phyloP scores from a whole-genome alignment of 176 grass and related monocot genomes.

The Phoenix roebelenii region DNA sequence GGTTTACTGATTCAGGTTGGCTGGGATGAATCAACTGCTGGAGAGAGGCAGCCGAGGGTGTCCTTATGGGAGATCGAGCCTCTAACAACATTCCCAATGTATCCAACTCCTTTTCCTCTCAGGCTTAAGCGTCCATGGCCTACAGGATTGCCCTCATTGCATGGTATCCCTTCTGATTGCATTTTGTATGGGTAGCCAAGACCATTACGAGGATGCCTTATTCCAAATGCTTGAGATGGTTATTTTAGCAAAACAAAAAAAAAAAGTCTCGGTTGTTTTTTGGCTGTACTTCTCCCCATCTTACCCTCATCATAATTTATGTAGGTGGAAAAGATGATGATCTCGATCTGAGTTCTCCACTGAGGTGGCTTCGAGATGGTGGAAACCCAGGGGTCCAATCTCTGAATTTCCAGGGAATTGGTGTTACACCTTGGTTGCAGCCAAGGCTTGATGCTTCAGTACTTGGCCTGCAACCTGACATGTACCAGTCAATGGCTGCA shows the following conservation, averaged over 20 bases:
- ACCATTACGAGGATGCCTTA: too few species aligned
- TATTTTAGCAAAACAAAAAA: too few species aligned
- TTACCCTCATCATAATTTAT: conserved; percentile 13
- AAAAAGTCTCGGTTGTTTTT: not conserved
- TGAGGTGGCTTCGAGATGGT: conserved; percentile 83
- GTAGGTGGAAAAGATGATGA: conserved; percentile 82
- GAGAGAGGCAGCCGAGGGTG: conserved; percentile 66
- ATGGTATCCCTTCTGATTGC: conserved; percentile 34
- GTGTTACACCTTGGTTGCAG: conserved; percentile 73
- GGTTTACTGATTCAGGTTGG: conserved; percentile 47
- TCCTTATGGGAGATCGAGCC: conserved; percentile 85
- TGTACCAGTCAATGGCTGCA: conserved; percentile 53
- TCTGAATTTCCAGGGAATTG: conserved; percentile 67
- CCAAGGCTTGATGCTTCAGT: conserved; percentile 56
- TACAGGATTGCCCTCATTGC: conserved; percentile 70
- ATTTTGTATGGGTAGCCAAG: not conserved
- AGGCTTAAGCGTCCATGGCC: conserved; percentile 98
- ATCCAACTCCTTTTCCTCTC: conserved; percentile 83
- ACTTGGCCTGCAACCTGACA: conserved; percentile 64
- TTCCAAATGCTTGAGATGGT: too few species aligned
- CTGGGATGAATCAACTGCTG: conserved; percentile 76
- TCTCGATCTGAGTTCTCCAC: conserved; percentile 60
- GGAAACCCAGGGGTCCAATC: conserved; percentile 75
- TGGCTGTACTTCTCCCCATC: not conserved
- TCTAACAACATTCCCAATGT: conserved; percentile 84